Percentiles rank a stretch among this genome's conserved stretches.
Conservation (phyloP, 257 asterid species). For the Mentha longifolia region DNA sequence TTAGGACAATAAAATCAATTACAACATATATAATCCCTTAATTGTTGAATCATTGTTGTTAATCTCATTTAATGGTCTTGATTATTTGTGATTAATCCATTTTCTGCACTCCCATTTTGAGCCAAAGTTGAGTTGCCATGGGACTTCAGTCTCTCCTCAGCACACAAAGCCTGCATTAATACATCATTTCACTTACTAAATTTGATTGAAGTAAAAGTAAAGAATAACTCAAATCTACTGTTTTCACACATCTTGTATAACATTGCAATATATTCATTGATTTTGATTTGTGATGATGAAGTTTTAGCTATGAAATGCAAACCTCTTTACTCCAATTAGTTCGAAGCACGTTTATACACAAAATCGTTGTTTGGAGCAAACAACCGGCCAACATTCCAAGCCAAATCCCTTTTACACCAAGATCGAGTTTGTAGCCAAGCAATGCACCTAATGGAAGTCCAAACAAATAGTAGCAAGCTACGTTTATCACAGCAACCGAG, state of each 20-base stretch:
- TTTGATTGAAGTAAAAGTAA: too few species aligned
- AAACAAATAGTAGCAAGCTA: conserved; percentile 56
- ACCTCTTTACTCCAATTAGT: conserved; percentile 76
- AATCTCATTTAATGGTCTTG: not conserved
- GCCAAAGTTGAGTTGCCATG: conserved; percentile 39
- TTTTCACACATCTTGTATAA: too few species aligned
- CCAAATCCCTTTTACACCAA: conserved; percentile 83
- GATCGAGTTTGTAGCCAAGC: conserved; percentile 65
- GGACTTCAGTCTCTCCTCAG: conserved; percentile 54
- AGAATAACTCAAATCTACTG: too few species aligned
- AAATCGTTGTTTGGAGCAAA: conserved; percentile 63
- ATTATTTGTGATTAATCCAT: conserved; percentile 23
- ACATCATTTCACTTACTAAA: too few species aligned
- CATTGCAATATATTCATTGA: too few species aligned
- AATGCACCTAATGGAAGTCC: conserved; percentile 87
- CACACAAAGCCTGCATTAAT: conserved; percentile 57
- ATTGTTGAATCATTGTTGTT: not conserved
- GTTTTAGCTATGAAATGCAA: not conserved
- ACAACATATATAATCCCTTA: not conserved
- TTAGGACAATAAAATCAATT: not conserved
- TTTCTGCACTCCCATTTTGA: conserved; percentile 37
- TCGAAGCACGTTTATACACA: conserved; percentile 44
- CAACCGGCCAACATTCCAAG: conserved; percentile 76
- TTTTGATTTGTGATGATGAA: too few species aligned
- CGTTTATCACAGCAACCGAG: conserved; percentile 70